These are phyloP conservation scores for Arabidopsis arenosa DNA, from an alignment of 345 rosid species.

Conservation along the genomic window DNA sequence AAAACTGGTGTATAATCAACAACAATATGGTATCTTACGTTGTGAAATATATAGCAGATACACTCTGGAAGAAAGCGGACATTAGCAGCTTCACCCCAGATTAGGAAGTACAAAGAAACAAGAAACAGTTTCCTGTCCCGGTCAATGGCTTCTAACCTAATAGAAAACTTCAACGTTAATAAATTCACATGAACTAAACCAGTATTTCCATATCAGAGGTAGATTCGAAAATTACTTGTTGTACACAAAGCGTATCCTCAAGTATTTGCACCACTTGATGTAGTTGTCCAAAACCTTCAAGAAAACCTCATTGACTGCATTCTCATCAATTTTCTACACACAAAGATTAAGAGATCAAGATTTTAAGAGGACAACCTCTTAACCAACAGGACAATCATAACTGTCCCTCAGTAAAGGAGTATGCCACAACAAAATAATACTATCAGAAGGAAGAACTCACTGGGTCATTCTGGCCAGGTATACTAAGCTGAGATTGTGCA, in stretches of 20 bases:
- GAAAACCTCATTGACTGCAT: slow-evolving; percentile 92
- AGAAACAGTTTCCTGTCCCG: slow-evolving; percentile 92
- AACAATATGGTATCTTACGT: slow-evolving; percentile 60
- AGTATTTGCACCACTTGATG: slow-evolving; percentile 96
- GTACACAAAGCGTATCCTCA: slow-evolving; percentile 81
- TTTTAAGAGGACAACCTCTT: slow-evolving; percentile 14
- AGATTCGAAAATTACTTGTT: slow-evolving; percentile 62
- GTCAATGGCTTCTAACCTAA: slow-evolving; percentile 84
- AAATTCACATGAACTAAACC: slow-evolving; percentile 27
- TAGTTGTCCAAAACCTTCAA: slow-evolving; percentile 89
- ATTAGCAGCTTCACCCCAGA: slow-evolving; percentile 99
- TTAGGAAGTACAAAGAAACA: slow-evolving; percentile 86
- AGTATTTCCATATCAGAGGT: slow-evolving; percentile 23
- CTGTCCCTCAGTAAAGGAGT: slow-evolving; percentile 22
- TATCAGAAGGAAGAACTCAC: slow-evolving; percentile 58
- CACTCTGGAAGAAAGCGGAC: slow-evolving; percentile 98
- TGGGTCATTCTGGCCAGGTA: slow-evolving; percentile 72
- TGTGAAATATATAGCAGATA: slow-evolving; percentile 94
- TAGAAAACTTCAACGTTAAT: slow-evolving; percentile 29
- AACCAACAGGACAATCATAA: slow-evolving; percentile 22
- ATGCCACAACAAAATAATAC: slow-evolving; percentile 19
- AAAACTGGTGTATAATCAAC: slow-evolving; percentile 19
- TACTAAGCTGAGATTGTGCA: slow-evolving; percentile 77
- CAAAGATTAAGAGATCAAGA: neutral
- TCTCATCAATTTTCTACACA: slow-evolving; percentile 89